Evolutionary conservation across 192 early-diverging fungal genomes (phyloP), one percentile per base, ranked within the genome.

Genomic region (Gamsiella multidivaricata): DNA sequence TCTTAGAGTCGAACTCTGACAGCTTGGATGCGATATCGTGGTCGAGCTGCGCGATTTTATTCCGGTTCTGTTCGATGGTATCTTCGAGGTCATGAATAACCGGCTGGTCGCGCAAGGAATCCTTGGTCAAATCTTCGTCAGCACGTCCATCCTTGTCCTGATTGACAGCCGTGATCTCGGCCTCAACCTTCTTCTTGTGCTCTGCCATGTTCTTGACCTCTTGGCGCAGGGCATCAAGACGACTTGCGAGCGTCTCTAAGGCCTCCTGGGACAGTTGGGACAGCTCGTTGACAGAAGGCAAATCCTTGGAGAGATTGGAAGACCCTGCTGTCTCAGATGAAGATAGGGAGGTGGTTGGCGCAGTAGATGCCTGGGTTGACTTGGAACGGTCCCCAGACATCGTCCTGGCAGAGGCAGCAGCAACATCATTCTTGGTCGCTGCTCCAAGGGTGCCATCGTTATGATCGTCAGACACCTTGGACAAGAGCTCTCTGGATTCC

Each of bases 201-300:
- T 49, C 59, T 3, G 36, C 29, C 72, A 61, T 76, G 14, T 68
- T 59, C 7, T 61, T 33, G 17, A 76, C 39, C 33, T 68, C 72
- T 2, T 55, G 46, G 4, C 43, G 65, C 9, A 76, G 25, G n/a
- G 37, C 33, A 4, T 43, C 41, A 4, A 67, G 42, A 7, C 42
- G 53, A 1, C 26, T 18, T 17, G 50, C 5, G 22, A 66, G 39
- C 11, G 58, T 43, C 15, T 47, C 33, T 0, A 76, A 29, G 1
- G 31, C 26, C 17, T 45, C 64, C 25, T 62, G 28, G 5, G 72
- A 46, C 12, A 67, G 59, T 18, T 36, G 33, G 4, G 59, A 32
- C 18, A 66, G 23, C 5, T 55, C 58, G 2, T 10, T 17, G 5
- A 53, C 58, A 0, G 69, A 36, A 5, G 67, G 42, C 23, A 34